These are phyloP conservation scores for Parvularia atlantis DNA, from an alignment of 78 protist species.

Conservation along the genomic window DNA sequence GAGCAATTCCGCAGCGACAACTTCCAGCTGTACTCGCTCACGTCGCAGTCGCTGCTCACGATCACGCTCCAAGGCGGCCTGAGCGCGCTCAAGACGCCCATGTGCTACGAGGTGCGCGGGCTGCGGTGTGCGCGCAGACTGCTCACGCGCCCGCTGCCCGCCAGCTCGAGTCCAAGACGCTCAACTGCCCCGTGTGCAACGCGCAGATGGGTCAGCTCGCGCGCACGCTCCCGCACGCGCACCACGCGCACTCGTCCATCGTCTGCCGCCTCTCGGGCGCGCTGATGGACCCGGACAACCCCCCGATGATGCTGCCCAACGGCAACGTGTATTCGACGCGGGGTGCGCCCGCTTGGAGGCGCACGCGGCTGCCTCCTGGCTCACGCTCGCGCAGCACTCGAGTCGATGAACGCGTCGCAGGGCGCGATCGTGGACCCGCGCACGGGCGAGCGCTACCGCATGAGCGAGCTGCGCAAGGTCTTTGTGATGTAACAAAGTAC, in stretches of 20 bases:
- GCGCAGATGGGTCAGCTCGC: constrained; percentile 16
- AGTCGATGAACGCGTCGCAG: constrained; percentile 1
- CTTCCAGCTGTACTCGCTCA: constrained; percentile 20
- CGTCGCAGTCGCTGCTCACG: constrained; percentile 21
- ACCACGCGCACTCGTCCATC: constrained; percentile 42
- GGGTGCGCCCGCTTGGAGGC: not conserved
- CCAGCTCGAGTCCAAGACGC: constrained; percentile 15
- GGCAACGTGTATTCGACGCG: constrained; percentile 50
- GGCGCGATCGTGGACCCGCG: constrained; percentile 27
- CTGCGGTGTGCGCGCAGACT: too few species aligned
- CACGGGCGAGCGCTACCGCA: not conserved
- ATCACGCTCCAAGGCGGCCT: constrained; percentile 56
- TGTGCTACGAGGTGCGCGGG: too few species aligned
- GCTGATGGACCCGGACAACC: constrained; percentile 59
- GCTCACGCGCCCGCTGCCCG: too few species aligned
- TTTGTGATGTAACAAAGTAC: not conserved
- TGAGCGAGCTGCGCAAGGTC: not conserved
- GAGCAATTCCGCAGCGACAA: constrained; percentile 45
- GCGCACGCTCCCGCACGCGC: constrained; percentile 30
- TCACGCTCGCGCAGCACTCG: constrained; percentile 26
- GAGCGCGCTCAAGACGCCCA: constrained; percentile 45
- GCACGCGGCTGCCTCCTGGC: not conserved
- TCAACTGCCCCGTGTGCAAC: constrained; percentile 51
- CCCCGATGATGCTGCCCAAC: constrained; percentile 69
- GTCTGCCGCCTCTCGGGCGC: constrained; percentile 64